A percentile compares a stretch with the other conserved stretches of the same genome.
Evolutionary conservation across 768 basidiomycete genomes (phyloP).

Genomic region (Crassisporium funariophilum): DNA sequence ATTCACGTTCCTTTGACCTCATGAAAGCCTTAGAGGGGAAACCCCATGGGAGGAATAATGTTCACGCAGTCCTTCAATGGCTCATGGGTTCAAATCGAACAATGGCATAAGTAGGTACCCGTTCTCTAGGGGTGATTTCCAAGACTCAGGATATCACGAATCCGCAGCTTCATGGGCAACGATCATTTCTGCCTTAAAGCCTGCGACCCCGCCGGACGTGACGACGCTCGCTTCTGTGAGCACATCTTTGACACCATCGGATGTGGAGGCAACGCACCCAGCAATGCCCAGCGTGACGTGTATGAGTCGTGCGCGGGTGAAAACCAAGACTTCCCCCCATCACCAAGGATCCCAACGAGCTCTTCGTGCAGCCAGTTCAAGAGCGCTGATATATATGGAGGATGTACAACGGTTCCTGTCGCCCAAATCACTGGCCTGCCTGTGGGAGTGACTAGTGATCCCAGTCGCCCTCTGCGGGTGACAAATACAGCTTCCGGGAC

Average conservation of each 20-base stretch:
- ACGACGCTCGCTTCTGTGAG: constrained; percentile 59
- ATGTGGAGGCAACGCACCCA: constrained; percentile 72
- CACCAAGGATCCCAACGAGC: too few relatives aligned
- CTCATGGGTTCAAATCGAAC: constrained; percentile 54
- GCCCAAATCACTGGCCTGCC: too few relatives aligned
- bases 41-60: constrained; percentile 72
- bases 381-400: too few relatives aligned
- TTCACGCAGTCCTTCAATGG: constrained; percentile 60
- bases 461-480: too few relatives aligned
- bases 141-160: background rate
- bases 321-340: constrained; percentile 57
- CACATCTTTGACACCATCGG: constrained; percentile 79
- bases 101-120: constrained; percentile 67
- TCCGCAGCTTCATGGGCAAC: constrained; percentile 68
- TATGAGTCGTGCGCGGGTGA: constrained; percentile 69
- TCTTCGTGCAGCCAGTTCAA: too few relatives aligned
- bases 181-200: constrained; percentile 13
- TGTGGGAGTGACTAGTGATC: too few relatives aligned
- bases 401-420: too few relatives aligned
- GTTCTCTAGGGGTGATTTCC: constrained; percentile 5
- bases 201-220: constrained; percentile 31
- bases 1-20: background rate
- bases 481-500: too few relatives aligned
- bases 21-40: constrained; percentile 65
- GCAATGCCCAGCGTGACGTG: constrained; percentile 52